Conservation (phyloP, 805 yeast genomes). For the Kodamaea lidongshanica region DNA sequence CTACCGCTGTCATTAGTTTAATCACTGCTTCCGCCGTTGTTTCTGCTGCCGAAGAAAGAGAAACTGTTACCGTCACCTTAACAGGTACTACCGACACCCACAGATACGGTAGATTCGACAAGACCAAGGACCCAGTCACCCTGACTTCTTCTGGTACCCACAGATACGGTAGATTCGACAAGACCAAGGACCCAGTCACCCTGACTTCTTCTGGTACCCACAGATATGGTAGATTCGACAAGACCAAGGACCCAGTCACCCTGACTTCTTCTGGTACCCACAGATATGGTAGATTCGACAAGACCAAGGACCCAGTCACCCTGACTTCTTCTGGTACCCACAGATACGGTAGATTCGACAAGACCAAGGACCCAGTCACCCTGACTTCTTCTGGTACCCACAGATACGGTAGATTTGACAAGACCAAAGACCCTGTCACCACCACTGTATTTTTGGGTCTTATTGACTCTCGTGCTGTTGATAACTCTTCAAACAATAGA, state of each 20-base stretch:
- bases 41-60: conserved; percentile 16
- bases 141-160: conserved; percentile 32
- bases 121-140: conserved; percentile 13
- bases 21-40: conserved; percentile 29
- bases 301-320: conserved; percentile 29
- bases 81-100: conserved; percentile 23
- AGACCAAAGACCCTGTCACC: conserved; percentile 31
- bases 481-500: conserved; percentile 15
- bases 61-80: conserved; percentile 21
- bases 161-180: conserved; percentile 51
- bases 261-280: conserved; percentile 31
- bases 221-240: conserved; percentile 51
- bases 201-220: conserved; percentile 35
- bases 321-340: conserved; percentile 22
- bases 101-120: conserved; percentile 19
- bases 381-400: conserved; percentile 31
- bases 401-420: conserved; percentile 30
- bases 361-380: conserved; percentile 30
- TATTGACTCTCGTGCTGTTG: conserved; percentile 9
- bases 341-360: conserved; percentile 27
- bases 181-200: conserved; percentile 33
- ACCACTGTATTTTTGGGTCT: conserved; percentile 27
- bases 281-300: conserved; percentile 51
- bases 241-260: conserved; percentile 29
- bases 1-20: conserved; percentile 36